Percentiles rank a stretch among this genome's conserved stretches.
Evolutionary conservation across 2,329 filamentous ascomycete species (phyloP).

Genomic region (Ceratocystis diversiconidia): DNA sequence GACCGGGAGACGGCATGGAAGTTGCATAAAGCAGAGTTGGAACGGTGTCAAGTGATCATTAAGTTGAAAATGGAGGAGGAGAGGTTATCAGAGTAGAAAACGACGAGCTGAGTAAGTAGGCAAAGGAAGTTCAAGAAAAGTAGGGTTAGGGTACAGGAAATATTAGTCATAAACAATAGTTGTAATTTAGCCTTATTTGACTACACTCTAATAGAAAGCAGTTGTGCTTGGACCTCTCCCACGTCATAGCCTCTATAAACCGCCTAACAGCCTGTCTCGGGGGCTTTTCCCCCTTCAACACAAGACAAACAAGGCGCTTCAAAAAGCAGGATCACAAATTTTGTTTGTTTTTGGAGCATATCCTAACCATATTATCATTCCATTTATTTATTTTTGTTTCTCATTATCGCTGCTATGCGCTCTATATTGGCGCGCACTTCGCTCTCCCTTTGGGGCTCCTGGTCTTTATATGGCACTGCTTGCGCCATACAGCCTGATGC

Average conservation of each 20-base stretch:
- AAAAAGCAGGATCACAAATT: background rate
- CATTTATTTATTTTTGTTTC: background rate
- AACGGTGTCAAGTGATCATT: background rate
- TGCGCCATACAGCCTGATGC: constrained; percentile 61
- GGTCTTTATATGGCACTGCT: constrained; percentile 24
- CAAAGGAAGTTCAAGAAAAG: background rate
- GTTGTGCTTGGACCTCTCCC: background rate
- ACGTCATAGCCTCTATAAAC: constrained; percentile 8
- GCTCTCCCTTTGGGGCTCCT: constrained; percentile 21
- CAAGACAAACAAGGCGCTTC: background rate
- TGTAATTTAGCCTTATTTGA: background rate
- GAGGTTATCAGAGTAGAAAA: background rate
- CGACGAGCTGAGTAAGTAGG: background rate
- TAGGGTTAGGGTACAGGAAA: background rate
- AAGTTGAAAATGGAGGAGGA: constrained; percentile 1
- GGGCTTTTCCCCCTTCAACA: background rate
- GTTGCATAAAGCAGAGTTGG: constrained; percentile 1
- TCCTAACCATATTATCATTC: background rate
- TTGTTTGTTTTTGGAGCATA: background rate
- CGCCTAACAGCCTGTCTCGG: background rate
- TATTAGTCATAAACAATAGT: background rate
- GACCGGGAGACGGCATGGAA: background rate
- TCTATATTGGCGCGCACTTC: constrained; percentile 10
- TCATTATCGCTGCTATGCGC: background rate
- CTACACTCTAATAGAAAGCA: background rate